A percentile compares a stretch with the other conserved stretches of the same genome.
Conservation (phyloP, 164 flowering plant species). For the Platanus orientalis region DNA sequence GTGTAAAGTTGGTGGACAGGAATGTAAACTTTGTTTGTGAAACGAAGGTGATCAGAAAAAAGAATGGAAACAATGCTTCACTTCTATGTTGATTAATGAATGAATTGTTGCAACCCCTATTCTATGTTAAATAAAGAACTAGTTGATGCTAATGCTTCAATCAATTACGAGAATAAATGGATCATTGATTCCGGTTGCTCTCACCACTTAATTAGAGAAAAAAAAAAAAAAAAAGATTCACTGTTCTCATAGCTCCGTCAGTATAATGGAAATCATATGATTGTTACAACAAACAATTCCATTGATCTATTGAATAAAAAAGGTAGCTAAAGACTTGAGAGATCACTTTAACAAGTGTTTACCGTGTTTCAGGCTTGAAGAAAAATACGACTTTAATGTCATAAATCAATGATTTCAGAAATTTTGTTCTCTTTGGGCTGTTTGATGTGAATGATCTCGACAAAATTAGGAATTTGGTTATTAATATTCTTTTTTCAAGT, state of each 20-base stretch:
- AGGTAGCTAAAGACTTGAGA: neutral
- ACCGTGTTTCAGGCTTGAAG: neutral
- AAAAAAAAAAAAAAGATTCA: too few species aligned
- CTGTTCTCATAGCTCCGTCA: neutral
- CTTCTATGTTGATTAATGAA: neutral
- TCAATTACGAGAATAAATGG: constrained; percentile 2
- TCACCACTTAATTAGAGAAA: neutral
- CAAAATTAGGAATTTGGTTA: neutral
- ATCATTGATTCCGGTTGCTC: constrained; percentile 1
- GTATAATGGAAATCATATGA: too few species aligned
- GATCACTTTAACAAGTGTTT: neutral
- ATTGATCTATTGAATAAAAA: neutral
- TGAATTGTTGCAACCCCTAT: neutral
- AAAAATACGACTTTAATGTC: neutral
- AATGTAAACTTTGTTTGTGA: neutral
- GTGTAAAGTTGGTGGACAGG: neutral
- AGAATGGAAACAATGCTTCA: neutral
- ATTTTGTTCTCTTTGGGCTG: neutral
- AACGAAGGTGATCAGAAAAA: neutral
- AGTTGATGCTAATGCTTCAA: neutral
- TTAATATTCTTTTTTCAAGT: neutral
- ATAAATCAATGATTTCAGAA: neutral
- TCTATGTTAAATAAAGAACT: too few species aligned
- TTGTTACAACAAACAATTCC: neutral
- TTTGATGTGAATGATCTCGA: neutral